These are phyloP conservation scores for Mycena capillaripes DNA, from an alignment of 768 basidiomycete species.

Conservation along the genomic window DNA sequence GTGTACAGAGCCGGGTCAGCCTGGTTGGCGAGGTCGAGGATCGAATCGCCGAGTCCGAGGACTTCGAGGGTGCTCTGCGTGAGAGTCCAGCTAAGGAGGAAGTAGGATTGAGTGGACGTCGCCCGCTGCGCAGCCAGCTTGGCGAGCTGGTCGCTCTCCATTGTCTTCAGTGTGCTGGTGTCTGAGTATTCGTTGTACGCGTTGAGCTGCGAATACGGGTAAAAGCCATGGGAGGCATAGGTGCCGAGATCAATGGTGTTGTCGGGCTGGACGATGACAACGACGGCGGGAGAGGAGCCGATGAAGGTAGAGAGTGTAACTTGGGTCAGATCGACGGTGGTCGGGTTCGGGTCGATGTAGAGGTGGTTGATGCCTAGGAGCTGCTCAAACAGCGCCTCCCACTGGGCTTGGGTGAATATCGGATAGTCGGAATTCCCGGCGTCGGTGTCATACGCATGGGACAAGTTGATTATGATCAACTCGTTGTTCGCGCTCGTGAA, in stretches of 20 bases:
- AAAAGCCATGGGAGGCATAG: conserved; percentile 17
- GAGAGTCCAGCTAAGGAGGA: conserved; percentile 26
- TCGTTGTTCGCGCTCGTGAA: conserved; percentile 27
- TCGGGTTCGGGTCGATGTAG: conserved; percentile 20
- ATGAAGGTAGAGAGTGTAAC: conserved; percentile 26
- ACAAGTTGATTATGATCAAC: conserved; percentile 19
- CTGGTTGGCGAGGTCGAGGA: conserved; percentile 8
- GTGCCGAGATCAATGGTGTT: conserved; percentile 4
- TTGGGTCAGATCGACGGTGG: conserved; percentile 9
- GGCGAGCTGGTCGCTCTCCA: conserved; percentile 28
- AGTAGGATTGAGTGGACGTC: conserved; percentile 1
- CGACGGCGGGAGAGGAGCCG: conserved; percentile 16
- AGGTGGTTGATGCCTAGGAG: conserved; percentile 19
- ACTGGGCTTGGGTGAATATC: conserved; percentile 26
- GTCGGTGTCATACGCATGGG: conserved; percentile 27
- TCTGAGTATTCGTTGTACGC: conserved; percentile 25
- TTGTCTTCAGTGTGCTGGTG: conserved; percentile 18
- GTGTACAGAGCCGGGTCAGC: conserved; percentile 18
- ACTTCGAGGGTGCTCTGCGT: conserved; percentile 9
- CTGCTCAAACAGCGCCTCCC: conserved; percentile 14
- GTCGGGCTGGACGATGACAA: conserved; percentile 26
- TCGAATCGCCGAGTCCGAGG: conserved; percentile 23
- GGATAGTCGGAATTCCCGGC: conserved; percentile 17
- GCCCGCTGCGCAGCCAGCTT: conserved; percentile 22
- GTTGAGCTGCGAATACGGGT: conserved; percentile 26